Base-by-base conservation (phyloP, 1,284 basidiomycete species). In the Ceratorhiza oryzae-sativae region DNA sequence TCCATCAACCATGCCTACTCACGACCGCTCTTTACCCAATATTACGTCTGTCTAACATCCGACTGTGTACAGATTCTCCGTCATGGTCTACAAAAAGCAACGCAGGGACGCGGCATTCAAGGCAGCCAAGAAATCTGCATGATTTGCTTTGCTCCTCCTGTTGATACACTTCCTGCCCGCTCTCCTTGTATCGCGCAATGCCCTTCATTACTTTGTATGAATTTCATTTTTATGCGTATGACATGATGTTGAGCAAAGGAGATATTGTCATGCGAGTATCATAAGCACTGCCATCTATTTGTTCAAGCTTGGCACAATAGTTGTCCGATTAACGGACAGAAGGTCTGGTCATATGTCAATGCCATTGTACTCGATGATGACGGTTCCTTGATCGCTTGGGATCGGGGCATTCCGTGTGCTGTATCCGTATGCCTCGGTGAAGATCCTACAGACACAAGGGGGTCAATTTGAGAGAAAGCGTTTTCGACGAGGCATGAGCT, bases 61-160 rank as follows among this genome's bases (percentile, higher is more conserved):
- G 8, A 18, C 2, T 27, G 1, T 10, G 2, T 39, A 3, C 18
- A 68, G 63, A 18, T 98, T 93, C 82, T 79, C 82, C 71, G 86
- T 91, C 56, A 87, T 93, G 88, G 76, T 93, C 75, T 85, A 84
- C 71, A 92, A 93, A 87, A 93, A 92, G 86, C 83, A 84, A 79
- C 84, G 90, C 78, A 83, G 90, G 75, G 90, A 93, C 77, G 79
- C 81, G 23, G 89, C 91, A 51, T 84, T 88, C 81, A 92, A 92
- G 83, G 77, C 82, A 77, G 78, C 81, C 48, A 82, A 80, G 34
- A 77, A 77, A 81, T 55, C 63, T 49, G 83, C 84, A 76, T 85
- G 74, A 77, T 51, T 49, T 20, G 42, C 32, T 25, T 39, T 61
- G n/a, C 32, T 39, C 56, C 45, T 60, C 58, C 67, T 32, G 32